Conservation (phyloP, 1,284 basidiomycete species). For the Cryptococcus sp. region DNA sequence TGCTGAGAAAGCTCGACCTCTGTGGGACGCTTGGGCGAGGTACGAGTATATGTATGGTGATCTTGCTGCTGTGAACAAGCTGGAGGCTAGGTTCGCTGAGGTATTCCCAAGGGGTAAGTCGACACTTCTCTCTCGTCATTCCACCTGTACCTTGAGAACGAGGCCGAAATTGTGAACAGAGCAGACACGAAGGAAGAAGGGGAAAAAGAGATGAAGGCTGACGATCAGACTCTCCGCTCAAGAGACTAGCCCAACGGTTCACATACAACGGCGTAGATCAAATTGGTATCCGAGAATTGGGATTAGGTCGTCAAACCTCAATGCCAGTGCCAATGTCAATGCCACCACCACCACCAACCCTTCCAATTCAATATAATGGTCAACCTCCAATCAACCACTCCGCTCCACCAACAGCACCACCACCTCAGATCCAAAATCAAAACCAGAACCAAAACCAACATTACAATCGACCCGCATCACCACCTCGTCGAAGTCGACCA, state of each 20-base stretch:
- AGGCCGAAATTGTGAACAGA: not conserved
- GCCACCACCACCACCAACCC: constrained; percentile 8
- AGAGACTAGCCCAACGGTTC: constrained; percentile 84
- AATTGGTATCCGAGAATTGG: constrained; percentile 83
- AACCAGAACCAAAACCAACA: not conserved
- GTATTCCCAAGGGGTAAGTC: constrained; percentile 72
- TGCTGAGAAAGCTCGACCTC: constrained; percentile 70
- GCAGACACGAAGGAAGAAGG: too few species aligned
- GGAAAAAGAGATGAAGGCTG: not conserved
- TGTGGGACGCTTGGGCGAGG: constrained; percentile 94
- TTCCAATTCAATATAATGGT: not conserved
- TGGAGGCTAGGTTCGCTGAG: constrained; percentile 83
- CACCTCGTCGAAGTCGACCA: not conserved
- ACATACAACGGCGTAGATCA: constrained; percentile 84
- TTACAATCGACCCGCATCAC: not conserved
- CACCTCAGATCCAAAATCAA: not conserved
- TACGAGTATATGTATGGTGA: constrained; percentile 96
- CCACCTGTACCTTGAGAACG: constrained; percentile 3
- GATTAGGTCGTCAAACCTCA: constrained; percentile 51
- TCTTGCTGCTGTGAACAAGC: constrained; percentile 78
- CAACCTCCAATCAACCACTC: not conserved
- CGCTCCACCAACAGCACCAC: not conserved
- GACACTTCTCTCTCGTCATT: not conserved
- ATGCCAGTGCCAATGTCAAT: not conserved
- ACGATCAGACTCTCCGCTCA: constrained; percentile 72